Evolutionary conservation across 257 asterid genomes (phyloP).

Genomic region (Buddleja alternifolia): DNA sequence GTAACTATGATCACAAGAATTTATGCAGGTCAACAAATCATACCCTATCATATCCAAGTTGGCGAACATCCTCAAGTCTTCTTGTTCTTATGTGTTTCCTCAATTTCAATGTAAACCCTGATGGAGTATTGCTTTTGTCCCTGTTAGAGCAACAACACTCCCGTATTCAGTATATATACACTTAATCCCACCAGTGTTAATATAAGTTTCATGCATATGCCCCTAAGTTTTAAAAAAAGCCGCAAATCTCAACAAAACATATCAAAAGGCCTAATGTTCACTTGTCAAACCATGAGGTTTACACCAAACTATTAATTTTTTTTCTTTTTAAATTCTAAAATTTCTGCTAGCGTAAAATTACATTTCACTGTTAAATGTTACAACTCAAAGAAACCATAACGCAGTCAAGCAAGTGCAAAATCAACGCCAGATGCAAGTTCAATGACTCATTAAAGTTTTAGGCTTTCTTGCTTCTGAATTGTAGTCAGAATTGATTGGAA

Average conservation of each 20-base stretch:
- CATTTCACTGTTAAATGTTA: neutral
- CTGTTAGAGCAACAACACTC: constrained; percentile 40
- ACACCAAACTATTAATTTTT: neutral
- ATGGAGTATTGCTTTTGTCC: constrained; percentile 97
- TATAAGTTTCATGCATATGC: neutral
- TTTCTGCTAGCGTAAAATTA: neutral
- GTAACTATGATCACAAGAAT: constrained; percentile 12
- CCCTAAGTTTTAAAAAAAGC: neutral
- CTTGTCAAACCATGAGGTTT: neutral
- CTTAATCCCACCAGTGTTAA: constrained; percentile 3
- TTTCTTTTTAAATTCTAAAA: constrained; percentile 17
- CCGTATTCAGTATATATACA: constrained; percentile 21
- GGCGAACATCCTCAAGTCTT: constrained; percentile 98
- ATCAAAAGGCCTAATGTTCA: neutral
- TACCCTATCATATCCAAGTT: constrained; percentile 99
- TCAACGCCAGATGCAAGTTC: neutral
- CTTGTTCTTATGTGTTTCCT: constrained; percentile 95
- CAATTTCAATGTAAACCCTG: constrained; percentile 93
- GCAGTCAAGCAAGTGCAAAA: neutral
- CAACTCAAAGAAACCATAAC: constrained; percentile 3
- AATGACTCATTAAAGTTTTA: neutral
- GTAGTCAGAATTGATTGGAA: neutral
- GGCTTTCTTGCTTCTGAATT: neutral
- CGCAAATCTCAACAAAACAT: neutral
- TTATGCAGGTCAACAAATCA: constrained; percentile 22